Evolutionary conservation across 345 rosid species (phyloP).

Genomic region (Sonneratia caseolaris): DNA sequence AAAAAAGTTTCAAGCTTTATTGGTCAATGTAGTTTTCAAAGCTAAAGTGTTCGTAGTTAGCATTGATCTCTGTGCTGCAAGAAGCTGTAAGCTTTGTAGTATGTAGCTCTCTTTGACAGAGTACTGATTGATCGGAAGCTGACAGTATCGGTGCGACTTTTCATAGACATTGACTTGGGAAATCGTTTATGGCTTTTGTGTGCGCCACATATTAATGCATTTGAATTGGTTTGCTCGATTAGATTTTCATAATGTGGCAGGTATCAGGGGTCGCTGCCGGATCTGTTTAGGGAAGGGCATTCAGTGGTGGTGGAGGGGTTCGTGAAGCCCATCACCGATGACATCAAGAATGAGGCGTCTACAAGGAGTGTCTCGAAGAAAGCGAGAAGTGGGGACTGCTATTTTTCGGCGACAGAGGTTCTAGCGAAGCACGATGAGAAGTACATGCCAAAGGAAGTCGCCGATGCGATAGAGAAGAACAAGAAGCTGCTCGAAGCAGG

Average conservation of each 20-base stretch:
- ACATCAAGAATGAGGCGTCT: constrained; percentile 40
- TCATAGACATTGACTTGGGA: neutral
- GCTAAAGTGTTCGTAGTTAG: neutral
- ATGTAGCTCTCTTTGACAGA: neutral
- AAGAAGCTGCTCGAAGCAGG: constrained; percentile 56
- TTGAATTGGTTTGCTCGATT: neutral
- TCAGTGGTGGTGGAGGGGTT: constrained; percentile 93
- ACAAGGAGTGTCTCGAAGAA: constrained; percentile 48
- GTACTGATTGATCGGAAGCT: neutral
- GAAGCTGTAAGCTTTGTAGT: neutral
- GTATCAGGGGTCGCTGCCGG: constrained; percentile 73
- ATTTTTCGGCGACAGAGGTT: constrained; percentile 72
- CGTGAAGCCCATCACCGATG: constrained; percentile 60
- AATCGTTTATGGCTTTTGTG: neutral
- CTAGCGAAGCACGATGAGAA: constrained; percentile 97
- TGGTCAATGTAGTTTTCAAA: neutral
- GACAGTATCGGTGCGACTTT: neutral
- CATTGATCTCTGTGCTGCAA: neutral
- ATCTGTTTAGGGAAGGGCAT: constrained; percentile 88
- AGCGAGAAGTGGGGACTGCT: constrained; percentile 57
- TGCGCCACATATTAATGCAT: neutral
- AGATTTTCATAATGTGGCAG: constrained; percentile 8
- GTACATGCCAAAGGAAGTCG: constrained; percentile 95
- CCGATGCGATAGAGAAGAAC: constrained; percentile 92
- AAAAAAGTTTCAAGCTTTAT: neutral